Evolutionary conservation across 1,139 yeast genomes (phyloP).

Genomic region (Pichia sp.): DNA sequence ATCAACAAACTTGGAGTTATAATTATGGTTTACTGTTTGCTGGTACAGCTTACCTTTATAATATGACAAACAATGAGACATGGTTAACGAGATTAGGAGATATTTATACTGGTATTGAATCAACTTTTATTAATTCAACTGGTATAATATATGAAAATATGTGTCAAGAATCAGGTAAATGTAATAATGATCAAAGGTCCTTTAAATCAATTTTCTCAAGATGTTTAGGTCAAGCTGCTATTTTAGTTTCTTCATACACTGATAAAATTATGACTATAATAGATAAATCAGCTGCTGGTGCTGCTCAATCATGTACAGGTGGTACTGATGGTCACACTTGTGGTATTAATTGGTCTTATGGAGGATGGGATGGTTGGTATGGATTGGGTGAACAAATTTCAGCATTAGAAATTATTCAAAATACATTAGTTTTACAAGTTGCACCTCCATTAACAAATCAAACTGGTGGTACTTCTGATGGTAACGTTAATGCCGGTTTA

Average conservation of each 20-base stretch:
- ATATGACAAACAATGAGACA: conserved; percentile 41
- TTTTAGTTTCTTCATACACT: conserved; percentile 47
- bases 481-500: conserved; percentile 44
- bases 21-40: conserved; percentile 70
- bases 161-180: conserved; percentile 51
- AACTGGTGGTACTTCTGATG: conserved; percentile 41
- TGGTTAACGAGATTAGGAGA: conserved; percentile 53
- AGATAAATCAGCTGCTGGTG: conserved; percentile 44
- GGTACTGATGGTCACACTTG: conserved; percentile 53
- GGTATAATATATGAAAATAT: conserved; percentile 59
- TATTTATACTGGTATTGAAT: conserved; percentile 45
- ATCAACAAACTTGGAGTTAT: conserved; percentile 64
- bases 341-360: conserved; percentile 49
- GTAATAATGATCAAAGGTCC: conserved; percentile 72
- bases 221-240: conserved; percentile 54
- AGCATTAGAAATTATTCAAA: conserved; percentile 50
- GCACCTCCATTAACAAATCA: conserved; percentile 52
- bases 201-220: conserved; percentile 71
- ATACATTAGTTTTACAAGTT: conserved; percentile 35
- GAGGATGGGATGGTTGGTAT: conserved; percentile 44
- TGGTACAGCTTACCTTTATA: conserved; percentile 68
- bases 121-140: conserved; percentile 38
- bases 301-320: conserved; percentile 54
- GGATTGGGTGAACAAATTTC: conserved; percentile 58
- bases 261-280: conserved; percentile 41